Evolutionary conservation across 164 flowering plant genomes (phyloP).

Genomic region (Nymphaea thermarum): DNA sequence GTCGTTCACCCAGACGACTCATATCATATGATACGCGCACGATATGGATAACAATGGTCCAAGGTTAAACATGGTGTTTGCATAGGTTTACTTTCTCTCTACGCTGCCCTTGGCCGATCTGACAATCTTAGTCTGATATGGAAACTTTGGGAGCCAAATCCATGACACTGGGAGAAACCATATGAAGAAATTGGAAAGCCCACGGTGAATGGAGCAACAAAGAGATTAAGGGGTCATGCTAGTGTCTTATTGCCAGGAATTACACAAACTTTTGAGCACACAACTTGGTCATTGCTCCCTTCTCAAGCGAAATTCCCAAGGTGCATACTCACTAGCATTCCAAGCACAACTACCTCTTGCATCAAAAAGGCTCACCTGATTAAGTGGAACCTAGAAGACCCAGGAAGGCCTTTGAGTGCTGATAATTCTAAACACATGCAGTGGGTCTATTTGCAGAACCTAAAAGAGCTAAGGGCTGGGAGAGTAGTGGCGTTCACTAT

Average conservation of each 20-base stretch:
- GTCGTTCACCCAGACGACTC: too few relatives aligned
- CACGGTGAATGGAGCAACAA: conserved; percentile 99
- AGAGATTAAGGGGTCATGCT: conserved; percentile 98
- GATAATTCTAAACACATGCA: conserved; percentile 95
- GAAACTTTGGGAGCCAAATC: conserved; percentile 42
- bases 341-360: conserved; percentile 94
- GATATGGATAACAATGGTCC: too few relatives aligned
- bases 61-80: conserved; percentile 30
- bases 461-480: conserved; percentile 92
- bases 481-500: conserved; percentile 90
- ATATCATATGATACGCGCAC: too few relatives aligned
- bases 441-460: conserved; percentile 92
- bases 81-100: conserved; percentile 38
- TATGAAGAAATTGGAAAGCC: conserved; percentile 69
- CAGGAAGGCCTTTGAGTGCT: conserved; percentile 79
- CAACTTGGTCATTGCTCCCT: conserved; percentile 95
- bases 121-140: conserved; percentile 61
- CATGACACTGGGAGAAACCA: conserved; percentile 51
- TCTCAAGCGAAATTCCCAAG: conserved; percentile 97
- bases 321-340: conserved; percentile 94
- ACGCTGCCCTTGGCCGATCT: conserved; percentile 53
- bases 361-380: conserved; percentile 94
- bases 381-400: conserved; percentile 87
- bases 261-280: conserved; percentile 96
- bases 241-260: conserved; percentile 83